Percentiles rank a stretch among this genome's conserved stretches.
phyloP scores from a whole-genome alignment of 225 moss, liverwort and hornwort genomes.

The Ulota crispa region DNA sequence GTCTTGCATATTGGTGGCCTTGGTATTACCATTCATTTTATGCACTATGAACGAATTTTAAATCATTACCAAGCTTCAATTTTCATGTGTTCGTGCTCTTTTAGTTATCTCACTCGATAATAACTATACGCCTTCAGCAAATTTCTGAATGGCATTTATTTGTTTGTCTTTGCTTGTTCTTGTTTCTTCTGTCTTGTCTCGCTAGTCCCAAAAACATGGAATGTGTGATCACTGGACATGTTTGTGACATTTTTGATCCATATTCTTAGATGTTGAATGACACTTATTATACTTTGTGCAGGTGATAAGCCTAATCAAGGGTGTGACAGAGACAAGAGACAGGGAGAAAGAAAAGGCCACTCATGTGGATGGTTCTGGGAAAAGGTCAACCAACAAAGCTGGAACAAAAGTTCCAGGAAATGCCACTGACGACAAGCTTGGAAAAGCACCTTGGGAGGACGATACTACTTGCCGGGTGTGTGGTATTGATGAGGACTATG shows the following conservation, averaged over 20 bases:
- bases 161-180: background rate
- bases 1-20: background rate
- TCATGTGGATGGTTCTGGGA: slow-evolving; percentile 39
- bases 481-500: slow-evolving; percentile 93
- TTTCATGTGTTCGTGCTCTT: background rate
- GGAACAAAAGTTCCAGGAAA: slow-evolving; percentile 36
- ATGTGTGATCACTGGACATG: slow-evolving; percentile 3
- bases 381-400: slow-evolving; percentile 22
- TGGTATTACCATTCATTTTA: background rate
- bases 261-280: background rate
- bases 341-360: slow-evolving; percentile 45
- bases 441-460: slow-evolving; percentile 97
- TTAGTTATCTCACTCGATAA: background rate
- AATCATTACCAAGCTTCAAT: background rate
- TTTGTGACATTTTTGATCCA: background rate
- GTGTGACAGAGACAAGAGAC: slow-evolving; percentile 44
- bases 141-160: background rate
- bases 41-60: background rate
- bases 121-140: background rate
- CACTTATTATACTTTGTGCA: slow-evolving; percentile 16
- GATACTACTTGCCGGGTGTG: slow-evolving; percentile 88
- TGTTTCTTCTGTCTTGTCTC: slow-evolving; percentile 15
- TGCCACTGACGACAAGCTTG: slow-evolving; percentile 57
- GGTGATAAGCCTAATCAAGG: slow-evolving; percentile 60
- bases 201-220: background rate